Evolutionary conservation across 331 rosid genomes (phyloP).

Genomic region (Malus hybrid): DNA sequence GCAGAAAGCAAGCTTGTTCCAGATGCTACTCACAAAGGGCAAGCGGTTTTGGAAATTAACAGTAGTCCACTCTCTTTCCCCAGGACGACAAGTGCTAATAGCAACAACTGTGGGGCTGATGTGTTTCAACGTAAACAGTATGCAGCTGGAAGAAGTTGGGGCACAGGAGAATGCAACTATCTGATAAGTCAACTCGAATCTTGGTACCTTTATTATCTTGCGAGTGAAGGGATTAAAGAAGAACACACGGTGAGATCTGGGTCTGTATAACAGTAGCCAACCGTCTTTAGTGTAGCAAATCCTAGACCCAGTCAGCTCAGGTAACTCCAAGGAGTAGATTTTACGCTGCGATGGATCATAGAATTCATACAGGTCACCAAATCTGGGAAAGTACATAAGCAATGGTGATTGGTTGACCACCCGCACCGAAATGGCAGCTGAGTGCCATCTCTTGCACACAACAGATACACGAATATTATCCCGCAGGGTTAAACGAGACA

Average conservation of each 20-base stretch:
- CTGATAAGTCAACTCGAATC: conserved; percentile 77
- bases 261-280: conserved; percentile 65
- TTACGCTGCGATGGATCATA: conserved; percentile 68
- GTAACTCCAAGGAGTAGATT: conserved; percentile 47
- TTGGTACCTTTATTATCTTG: conserved; percentile 57
- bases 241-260: conserved; percentile 53
- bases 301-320: conserved; percentile 69
- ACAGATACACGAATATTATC: conserved; percentile 58
- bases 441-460: conserved; percentile 74
- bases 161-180: conserved; percentile 84
- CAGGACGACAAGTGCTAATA: conserved; percentile 69
- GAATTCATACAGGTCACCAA: conserved; percentile 54
- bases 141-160: conserved; percentile 64
- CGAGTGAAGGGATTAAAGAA: conserved; percentile 74
- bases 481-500: conserved; percentile 36
- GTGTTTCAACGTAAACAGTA: conserved; percentile 76
- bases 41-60: conserved; percentile 65
- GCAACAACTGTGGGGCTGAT: conserved; percentile 66
- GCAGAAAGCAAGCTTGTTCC: conserved; percentile 84
- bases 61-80: conserved; percentile 67
- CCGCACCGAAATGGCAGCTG: conserved; percentile 54
- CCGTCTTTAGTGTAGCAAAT: conserved; percentile 83
- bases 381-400: conserved; percentile 77
- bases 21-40: conserved; percentile 89
- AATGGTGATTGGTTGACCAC: conserved; percentile 63